Conservation (phyloP, 2,329 filamentous ascomycete genomes). For the Septoria petroselini region DNA sequence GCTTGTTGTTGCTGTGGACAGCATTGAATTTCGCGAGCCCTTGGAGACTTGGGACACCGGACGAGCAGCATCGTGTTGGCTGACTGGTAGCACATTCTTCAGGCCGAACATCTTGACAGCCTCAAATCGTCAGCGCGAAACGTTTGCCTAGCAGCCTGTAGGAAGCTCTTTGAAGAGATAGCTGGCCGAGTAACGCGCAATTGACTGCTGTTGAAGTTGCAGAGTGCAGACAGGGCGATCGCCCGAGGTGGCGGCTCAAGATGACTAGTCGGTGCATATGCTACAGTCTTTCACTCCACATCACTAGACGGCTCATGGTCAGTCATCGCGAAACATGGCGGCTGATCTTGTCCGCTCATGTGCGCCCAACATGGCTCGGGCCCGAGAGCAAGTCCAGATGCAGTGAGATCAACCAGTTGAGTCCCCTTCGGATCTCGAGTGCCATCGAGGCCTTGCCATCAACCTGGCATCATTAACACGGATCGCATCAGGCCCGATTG, state of each 20-base stretch:
- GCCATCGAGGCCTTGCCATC: slow-evolving; percentile 6
- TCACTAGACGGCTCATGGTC: not conserved
- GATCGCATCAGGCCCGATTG: slow-evolving; percentile 1
- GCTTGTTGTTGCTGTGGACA: slow-evolving; percentile 19
- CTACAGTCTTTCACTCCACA: not conserved
- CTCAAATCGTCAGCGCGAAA: no score
- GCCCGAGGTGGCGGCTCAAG: not conserved
- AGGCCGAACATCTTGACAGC: not conserved
- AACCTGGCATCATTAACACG: slow-evolving; percentile 7
- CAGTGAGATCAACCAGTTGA: slow-evolving; percentile 13
- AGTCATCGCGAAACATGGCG: slow-evolving; percentile 1
- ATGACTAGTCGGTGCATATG: not conserved
- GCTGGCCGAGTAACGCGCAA: not conserved
- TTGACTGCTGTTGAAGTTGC: not conserved
- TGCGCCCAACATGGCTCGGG: not conserved
- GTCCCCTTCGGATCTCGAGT: slow-evolving; percentile 1
- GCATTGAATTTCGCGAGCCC: slow-evolving; percentile 13
- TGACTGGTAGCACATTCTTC: slow-evolving; percentile 13
- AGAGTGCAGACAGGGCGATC: no score
- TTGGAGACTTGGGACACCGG: slow-evolving; percentile 9
- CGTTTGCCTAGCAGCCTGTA: no score
- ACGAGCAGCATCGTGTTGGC: slow-evolving; percentile 11
- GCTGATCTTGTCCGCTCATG: not conserved
- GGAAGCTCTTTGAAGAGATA: not conserved
- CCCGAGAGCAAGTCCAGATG: slow-evolving; percentile 3